Evolutionary conservation across 441 rosid species (phyloP).

Genomic region (Euphorbia schlechtendalii): DNA sequence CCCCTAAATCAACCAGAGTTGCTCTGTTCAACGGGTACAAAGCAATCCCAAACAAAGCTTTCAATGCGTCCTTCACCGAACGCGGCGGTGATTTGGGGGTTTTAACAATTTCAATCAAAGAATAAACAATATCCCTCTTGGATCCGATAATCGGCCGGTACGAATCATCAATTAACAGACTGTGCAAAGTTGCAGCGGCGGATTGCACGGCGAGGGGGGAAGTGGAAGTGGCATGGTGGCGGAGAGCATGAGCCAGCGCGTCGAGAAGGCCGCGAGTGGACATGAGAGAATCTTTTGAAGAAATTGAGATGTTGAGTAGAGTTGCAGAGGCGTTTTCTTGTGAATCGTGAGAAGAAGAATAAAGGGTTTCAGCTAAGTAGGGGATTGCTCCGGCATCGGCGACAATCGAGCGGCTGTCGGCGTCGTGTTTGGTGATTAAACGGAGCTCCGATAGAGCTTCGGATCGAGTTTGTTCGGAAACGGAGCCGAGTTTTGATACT

Average conservation of each 20-base stretch:
- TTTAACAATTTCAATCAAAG: constrained; percentile 54
- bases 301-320: constrained; percentile 72
- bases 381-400: constrained; percentile 82
- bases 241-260: constrained; percentile 71
- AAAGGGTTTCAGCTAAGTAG: constrained; percentile 68
- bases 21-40: constrained; percentile 57
- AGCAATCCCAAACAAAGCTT: constrained; percentile 71
- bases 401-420: constrained; percentile 53
- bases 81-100: constrained; percentile 48
- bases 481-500: constrained; percentile 68
- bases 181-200: constrained; percentile 67
- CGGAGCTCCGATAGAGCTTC: constrained; percentile 71
- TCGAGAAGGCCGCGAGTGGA: constrained; percentile 77
- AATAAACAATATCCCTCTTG: constrained; percentile 70
- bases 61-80: constrained; percentile 71
- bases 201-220: constrained; percentile 67
- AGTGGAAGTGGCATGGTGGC: constrained; percentile 45
- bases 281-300: constrained; percentile 60
- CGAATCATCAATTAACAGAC: constrained; percentile 56
- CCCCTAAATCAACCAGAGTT: constrained; percentile 58
- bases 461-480: constrained; percentile 61
- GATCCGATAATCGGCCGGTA: constrained; percentile 77
- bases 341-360: constrained; percentile 45
- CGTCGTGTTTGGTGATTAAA: constrained; percentile 65
- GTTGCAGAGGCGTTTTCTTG: constrained; percentile 94